These are phyloP conservation scores for Auricularia auricula-judae DNA, from an alignment of 768 basidiomycete genomes.

Conservation along the genomic window DNA sequence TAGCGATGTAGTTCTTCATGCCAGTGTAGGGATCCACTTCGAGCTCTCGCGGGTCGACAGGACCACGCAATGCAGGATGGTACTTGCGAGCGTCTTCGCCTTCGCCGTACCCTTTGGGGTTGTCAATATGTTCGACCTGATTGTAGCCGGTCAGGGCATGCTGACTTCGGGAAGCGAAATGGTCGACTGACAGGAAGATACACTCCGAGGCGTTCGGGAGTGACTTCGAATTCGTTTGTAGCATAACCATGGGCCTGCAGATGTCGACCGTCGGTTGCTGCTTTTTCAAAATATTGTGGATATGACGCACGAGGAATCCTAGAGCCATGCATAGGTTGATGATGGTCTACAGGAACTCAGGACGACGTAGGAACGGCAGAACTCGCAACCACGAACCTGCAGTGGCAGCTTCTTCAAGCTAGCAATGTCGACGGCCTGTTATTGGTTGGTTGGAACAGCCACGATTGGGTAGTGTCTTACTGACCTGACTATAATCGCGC, in stretches of 20 bases:
- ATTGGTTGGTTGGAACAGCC: not conserved
- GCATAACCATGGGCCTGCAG: constrained; percentile 67
- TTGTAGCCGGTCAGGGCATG: not conserved
- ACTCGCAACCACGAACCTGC: constrained; percentile 35
- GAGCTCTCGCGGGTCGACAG: constrained; percentile 76
- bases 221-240: constrained; percentile 79
- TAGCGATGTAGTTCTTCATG: constrained; percentile 95
- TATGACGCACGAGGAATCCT: constrained; percentile 62
- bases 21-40: constrained; percentile 77
- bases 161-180: not conserved
- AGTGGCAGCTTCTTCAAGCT: constrained; percentile 60
- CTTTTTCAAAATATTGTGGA: not conserved
- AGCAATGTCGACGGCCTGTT: constrained; percentile 73
- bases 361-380: not conserved
- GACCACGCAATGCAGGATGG: constrained; percentile 65
- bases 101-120: constrained; percentile 81
- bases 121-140: constrained; percentile 82
- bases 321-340: constrained; percentile 83
- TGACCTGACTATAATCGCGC: constrained; percentile 73
- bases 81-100: constrained; percentile 75
- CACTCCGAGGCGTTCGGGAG: constrained; percentile 64
- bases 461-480: not conserved
- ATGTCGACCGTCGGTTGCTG: not conserved
- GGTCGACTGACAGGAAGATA: constrained; percentile 60
- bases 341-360: constrained; percentile 45